phyloP scores from a whole-genome alignment of 1,284 basidiomycete genomes.

The Ustilago crameri region DNA sequence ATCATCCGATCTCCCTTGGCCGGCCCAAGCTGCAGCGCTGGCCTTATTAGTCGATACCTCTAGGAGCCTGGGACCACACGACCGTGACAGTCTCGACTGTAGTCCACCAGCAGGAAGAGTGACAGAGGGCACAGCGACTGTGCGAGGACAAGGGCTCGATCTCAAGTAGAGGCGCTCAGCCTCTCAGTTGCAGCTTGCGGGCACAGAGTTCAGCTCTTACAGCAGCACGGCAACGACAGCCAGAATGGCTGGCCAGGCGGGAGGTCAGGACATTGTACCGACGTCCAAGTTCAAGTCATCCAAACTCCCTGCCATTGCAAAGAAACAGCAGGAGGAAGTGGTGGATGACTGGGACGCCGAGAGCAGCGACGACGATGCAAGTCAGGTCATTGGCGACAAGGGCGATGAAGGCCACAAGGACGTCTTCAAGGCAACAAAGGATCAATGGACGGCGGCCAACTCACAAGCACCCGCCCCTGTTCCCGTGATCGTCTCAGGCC shows the following conservation, averaged over 20 bases:
- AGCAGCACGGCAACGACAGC: not conserved
- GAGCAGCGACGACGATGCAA: conserved; percentile 29
- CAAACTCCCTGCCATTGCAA: conserved; percentile 10
- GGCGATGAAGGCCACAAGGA: conserved; percentile 1
- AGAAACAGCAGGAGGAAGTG: conserved; percentile 19
- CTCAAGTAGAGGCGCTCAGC: no score
- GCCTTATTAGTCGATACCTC: no score
- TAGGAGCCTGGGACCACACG: no score
- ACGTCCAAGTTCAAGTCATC: conserved; percentile 42
- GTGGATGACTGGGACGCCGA: conserved; percentile 51
- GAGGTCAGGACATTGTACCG: conserved; percentile 17
- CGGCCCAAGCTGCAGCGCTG: no score
- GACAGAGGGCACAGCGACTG: no score
- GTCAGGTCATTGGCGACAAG: no score
- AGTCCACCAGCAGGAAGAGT: no score
- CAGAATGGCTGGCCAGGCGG: conserved; percentile 8
- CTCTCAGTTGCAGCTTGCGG: not conserved
- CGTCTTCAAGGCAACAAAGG: conserved; percentile 32
- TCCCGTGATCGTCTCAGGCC: conserved; percentile 10
- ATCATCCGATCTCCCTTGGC: no score
- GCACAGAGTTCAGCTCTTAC: no score
- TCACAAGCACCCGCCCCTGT: conserved; percentile 30
- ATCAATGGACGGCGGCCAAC: conserved; percentile 43
- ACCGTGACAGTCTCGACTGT: no score
- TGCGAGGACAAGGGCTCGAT: no score